phyloP scores from a whole-genome alignment of 768 basidiomycete genomes.

The Tubosaeta sp. region DNA sequence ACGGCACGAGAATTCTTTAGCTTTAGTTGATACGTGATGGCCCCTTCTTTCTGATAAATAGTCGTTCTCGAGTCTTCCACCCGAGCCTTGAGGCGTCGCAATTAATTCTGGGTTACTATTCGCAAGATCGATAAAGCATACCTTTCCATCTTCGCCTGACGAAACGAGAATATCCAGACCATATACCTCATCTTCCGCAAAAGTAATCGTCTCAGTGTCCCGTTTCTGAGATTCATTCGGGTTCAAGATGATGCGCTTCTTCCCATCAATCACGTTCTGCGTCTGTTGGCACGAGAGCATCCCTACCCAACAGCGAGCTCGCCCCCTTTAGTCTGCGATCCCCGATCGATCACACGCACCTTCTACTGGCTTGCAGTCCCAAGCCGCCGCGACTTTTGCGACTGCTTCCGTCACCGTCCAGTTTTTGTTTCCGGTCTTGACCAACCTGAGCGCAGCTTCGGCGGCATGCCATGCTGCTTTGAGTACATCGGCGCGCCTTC shows the following conservation, averaged over 20 bases:
- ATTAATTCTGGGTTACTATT: background rate
- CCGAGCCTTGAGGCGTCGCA: constrained; percentile 61
- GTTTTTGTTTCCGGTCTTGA: constrained; percentile 93
- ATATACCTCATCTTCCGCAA: constrained; percentile 93
- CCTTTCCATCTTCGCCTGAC: constrained; percentile 89
- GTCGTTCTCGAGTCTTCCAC: constrained; percentile 86
- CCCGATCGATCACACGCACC: constrained; percentile 42
- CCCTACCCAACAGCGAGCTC: constrained; percentile 45
- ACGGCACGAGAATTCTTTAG: constrained; percentile 97
- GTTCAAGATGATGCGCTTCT: constrained; percentile 92
- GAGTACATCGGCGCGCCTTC: constrained; percentile 84
- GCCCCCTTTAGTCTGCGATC: background rate
- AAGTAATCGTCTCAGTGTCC: constrained; percentile 80
- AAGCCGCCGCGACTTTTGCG: constrained; percentile 61
- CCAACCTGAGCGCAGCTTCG: constrained; percentile 84
- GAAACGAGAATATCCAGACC: constrained; percentile 91
- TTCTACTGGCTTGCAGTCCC: constrained; percentile 92
- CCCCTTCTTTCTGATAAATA: constrained; percentile 85
- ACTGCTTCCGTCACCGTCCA: constrained; percentile 92
- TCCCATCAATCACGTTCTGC: constrained; percentile 94
- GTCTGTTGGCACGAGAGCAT: constrained; percentile 95
- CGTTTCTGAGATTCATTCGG: constrained; percentile 79
- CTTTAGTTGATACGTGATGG: constrained; percentile 92
- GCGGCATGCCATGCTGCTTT: constrained; percentile 93
- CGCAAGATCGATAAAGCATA: constrained; percentile 24